Base-by-base conservation (phyloP, 2,329 filamentous ascomycete genomes). In the Pyricularia pennisetigena region DNA sequence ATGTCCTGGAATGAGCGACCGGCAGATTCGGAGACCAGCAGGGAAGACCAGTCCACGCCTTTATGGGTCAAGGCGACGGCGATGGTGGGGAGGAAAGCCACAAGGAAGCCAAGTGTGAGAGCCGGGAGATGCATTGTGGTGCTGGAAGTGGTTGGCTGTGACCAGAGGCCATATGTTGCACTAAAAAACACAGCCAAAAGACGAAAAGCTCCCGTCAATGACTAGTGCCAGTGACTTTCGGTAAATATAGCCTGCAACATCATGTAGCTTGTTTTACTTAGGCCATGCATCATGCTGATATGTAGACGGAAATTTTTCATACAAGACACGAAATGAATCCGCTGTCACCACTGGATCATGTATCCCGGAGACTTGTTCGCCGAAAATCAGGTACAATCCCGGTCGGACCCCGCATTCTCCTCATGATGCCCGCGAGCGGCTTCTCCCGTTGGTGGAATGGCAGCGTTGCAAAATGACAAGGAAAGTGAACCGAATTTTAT, bases 1-100 rank as follows among this genome's bases (percentile, higher is more conserved):
- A 80, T 75, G 65, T 83, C 85, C 71, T 86, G 88, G 80, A 90
- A 92, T 0, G 78, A 78, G 70, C 86, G 82, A 1, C 88, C 89
- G 0, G 83, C 80, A 2, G 80, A 78, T 74, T 92, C 89, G 72
- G 90, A 85, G 7, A 91, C 77, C 0, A 84, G 75, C 0, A 89
- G 81, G 0, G 90, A 92, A 1, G 88, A 91, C 83, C 89, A 91
- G 77, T 92, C 89, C 3, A 86, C 87, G 9, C 90, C 89, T 71
- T 84, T 86, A 76, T 88, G 89, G 1, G 82, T 83, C 3, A 92
- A 28, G 4, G 24, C 23, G 57, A 26, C 57, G 8, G 23, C 23
- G 23, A 26, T 28, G 6, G 57, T 61, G 3, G 57, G 57, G 2
- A 61, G 57, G 9, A 61, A 26, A 2, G n/a, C 7, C 23, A 61